Evolutionary conservation across 2,329 filamentous ascomycete species (phyloP).

Genomic region (Zymoseptoria tritici): DNA sequence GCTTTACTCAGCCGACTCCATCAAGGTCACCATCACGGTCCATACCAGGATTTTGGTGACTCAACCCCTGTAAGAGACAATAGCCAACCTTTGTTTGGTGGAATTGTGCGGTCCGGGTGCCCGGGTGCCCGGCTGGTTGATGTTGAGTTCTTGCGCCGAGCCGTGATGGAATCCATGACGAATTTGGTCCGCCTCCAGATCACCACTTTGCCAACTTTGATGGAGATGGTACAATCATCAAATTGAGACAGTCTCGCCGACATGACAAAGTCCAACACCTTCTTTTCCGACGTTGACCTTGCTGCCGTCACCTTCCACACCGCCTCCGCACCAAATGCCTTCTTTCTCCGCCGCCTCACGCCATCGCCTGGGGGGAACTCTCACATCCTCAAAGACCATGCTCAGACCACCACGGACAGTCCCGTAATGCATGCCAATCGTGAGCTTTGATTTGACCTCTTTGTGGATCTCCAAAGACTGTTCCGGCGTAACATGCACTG

Average conservation of each 20-base stretch:
- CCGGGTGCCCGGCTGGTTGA: background rate
- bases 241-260: conserved; percentile 42
- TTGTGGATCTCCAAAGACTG: conserved; percentile 43
- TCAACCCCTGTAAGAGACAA: background rate
- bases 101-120: background rate
- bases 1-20: background rate
- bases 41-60: background rate
- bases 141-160: background rate
- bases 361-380: conserved; percentile 41
- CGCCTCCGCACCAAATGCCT: conserved; percentile 28
- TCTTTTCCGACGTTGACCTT: conserved; percentile 31
- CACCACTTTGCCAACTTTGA: background rate
- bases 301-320: conserved; percentile 22
- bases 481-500: conserved; percentile 42
- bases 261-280: conserved; percentile 35
- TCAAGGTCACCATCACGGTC: background rate
- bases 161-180: background rate
- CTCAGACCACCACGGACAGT: conserved; percentile 41
- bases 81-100: background rate
- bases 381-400: conserved; percentile 43
- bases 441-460: conserved; percentile 40
- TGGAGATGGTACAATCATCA: conserved; percentile 12
- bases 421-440: conserved; percentile 47
- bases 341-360: conserved; percentile 37
- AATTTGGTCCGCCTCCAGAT: background rate